Percentiles rank a stretch among this genome's conserved stretches.
Conservation (phyloP, 1,139 yeast species). For the Diutina siamensis region DNA sequence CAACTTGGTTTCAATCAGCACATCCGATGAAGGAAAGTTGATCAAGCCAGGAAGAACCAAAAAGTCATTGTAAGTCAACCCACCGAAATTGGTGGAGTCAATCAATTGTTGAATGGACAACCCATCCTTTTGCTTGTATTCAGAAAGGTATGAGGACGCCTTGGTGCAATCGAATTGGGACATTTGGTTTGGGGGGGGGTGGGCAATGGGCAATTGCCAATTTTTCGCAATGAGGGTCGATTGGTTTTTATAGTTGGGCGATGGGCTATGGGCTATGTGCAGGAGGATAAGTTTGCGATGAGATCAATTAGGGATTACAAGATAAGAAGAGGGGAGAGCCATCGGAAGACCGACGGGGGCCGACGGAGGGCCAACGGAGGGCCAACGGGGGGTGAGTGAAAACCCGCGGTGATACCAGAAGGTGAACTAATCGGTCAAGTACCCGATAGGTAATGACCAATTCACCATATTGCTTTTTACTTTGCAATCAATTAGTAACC, state of each 20-base stretch:
- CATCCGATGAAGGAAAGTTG: conserved; percentile 71
- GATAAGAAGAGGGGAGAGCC: too few species aligned
- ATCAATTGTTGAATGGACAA: conserved; percentile 72
- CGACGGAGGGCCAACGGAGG: too few species aligned
- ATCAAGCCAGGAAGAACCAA: conserved; percentile 92
- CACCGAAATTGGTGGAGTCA: conserved; percentile 88
- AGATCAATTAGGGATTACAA: background rate
- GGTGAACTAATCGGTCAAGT: too few species aligned
- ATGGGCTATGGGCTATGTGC: background rate
- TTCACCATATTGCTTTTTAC: too few species aligned
- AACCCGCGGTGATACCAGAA: too few species aligned
- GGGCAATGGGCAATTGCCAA: conserved; percentile 6
- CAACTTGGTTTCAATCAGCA: conserved; percentile 69
- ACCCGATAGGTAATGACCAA: too few species aligned
- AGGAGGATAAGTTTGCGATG: background rate
- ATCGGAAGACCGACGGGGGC: too few species aligned
- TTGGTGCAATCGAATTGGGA: conserved; percentile 39
- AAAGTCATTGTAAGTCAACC: conserved; percentile 94
- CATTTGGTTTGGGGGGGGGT: conserved; percentile 1
- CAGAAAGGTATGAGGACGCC: conserved; percentile 57
- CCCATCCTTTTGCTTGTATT: conserved; percentile 72
- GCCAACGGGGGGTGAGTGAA: too few species aligned
- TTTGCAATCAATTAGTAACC: too few species aligned
- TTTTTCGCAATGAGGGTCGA: background rate
- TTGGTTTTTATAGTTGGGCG: background rate